Evolutionary conservation across 2,329 filamentous ascomycete species (phyloP).

Genomic region (Talaromyces sp.): DNA sequence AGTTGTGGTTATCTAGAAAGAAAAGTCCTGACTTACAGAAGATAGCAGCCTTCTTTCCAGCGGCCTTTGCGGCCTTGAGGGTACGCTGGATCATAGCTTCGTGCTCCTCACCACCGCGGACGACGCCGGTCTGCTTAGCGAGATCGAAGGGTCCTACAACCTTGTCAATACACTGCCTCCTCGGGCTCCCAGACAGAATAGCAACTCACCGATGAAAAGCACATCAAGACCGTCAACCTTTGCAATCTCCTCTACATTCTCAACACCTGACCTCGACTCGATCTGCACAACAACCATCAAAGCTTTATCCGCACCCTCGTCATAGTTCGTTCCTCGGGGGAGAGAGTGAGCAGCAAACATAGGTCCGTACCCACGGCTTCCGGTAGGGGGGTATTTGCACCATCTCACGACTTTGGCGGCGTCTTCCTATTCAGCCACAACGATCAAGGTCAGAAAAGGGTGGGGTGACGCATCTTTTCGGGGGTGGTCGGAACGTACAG

Average conservation of each 20-base stretch:
- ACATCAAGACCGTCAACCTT: conserved; percentile 41
- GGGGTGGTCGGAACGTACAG: conserved; percentile 27
- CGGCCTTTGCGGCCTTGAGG: conserved; percentile 31
- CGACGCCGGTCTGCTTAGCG: conserved; percentile 38
- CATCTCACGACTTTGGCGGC: conserved; percentile 50
- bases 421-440: conserved; percentile 39
- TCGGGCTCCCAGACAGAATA: neutral
- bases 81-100: conserved; percentile 39
- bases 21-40: conserved; percentile 32
- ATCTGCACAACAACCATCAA: conserved; percentile 50
- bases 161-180: neutral
- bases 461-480: conserved; percentile 32
- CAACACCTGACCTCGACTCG: conserved; percentile 40
- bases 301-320: conserved; percentile 52
- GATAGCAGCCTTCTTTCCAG: conserved; percentile 41
- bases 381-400: conserved; percentile 55
- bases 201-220: conserved; percentile 35
- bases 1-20: neutral
- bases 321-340: conserved; percentile 47
- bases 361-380: conserved; percentile 54
- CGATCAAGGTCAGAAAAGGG: conserved; percentile 44
- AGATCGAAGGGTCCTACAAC: conserved; percentile 34
- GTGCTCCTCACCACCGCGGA: conserved; percentile 36
- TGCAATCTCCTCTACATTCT: conserved; percentile 44
- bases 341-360: conserved; percentile 50